Conservation (phyloP, 2,329 filamentous ascomycete genomes). For the Penicillium sp. region DNA sequence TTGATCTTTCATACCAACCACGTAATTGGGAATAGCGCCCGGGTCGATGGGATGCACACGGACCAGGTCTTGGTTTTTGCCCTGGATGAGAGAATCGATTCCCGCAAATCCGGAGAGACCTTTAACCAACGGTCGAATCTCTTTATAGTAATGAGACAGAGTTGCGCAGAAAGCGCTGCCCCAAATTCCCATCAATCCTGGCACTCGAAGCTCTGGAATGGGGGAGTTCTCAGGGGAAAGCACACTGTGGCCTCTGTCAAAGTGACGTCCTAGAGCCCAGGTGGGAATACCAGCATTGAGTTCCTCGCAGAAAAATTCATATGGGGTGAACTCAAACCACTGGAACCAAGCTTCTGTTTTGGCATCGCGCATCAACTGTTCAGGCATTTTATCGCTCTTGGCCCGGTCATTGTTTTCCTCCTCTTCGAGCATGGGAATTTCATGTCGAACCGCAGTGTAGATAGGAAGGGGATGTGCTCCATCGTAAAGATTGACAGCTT, state of each 20-base stretch:
- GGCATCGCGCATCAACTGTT: slow-evolving; percentile 47
- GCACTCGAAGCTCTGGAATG: slow-evolving; percentile 79
- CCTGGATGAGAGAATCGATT: slow-evolving; percentile 79
- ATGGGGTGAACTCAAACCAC: slow-evolving; percentile 95
- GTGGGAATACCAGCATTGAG: slow-evolving; percentile 88
- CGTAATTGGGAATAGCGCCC: slow-evolving; percentile 85
- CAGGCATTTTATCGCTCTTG: slow-evolving; percentile 29
- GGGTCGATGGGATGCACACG: slow-evolving; percentile 96
- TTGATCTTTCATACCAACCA: slow-evolving; percentile 72
- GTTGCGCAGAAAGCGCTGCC: slow-evolving; percentile 96
- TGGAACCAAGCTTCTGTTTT: slow-evolving; percentile 83
- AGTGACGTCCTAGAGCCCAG: slow-evolving; percentile 85
- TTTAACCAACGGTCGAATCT: slow-evolving; percentile 78
- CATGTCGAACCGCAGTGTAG: slow-evolving; percentile 91
- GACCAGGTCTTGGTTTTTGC: slow-evolving; percentile 76
- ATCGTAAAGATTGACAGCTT: slow-evolving; percentile 70
- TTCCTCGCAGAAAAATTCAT: slow-evolving; percentile 94
- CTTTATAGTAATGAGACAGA: slow-evolving; percentile 91
- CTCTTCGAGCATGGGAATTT: slow-evolving; percentile 69
- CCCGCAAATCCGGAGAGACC: slow-evolving; percentile 71
- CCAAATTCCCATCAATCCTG: slow-evolving; percentile 89
- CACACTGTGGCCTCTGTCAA: slow-evolving; percentile 68
- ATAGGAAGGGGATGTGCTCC: slow-evolving; percentile 87
- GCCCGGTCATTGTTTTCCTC: slow-evolving; percentile 27
- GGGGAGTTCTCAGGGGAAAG: slow-evolving; percentile 63